Evolutionary conservation across 1,139 yeast genomes (phyloP), one percentile per base, ranked within the genome.

Genomic region (Yamadazyma pseudoaaseri): DNA sequence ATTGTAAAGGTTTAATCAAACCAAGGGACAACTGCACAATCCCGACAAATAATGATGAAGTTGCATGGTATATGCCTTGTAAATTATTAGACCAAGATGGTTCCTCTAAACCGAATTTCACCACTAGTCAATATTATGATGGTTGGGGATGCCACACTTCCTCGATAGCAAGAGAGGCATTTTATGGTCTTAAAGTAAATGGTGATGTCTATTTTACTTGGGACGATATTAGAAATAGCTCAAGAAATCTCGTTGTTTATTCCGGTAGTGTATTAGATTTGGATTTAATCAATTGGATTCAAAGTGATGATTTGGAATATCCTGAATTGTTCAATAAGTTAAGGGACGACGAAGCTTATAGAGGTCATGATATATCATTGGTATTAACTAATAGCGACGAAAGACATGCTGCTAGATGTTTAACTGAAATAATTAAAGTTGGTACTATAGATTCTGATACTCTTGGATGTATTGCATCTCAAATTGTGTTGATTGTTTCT

Each of bases 31-130:
- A 81, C 52, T 75, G 86, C 49, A 48, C 81, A 0, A 89, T 90
- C 39, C 97, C 97, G 1, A 61, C 66, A 41, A 67, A 71, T 42
- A 77, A 75, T 26, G 69, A 72, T 14, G 79, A 81, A 30, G 56
- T 92, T 45, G 97, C 96, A 7, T 90, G 96, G 96, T 92, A 92
- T 62, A 87, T 89, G 84, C 97, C 98, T 3, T 92, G 98, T 64
- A 79, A 80, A 48, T 45, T 84, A 30, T 68, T 81, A 40, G 62
- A 69, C 30, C 82, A 76, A 48, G 85, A 86, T 57, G 96, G 96
- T 4, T 70, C 90, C 2, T 58, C 84, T 2, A 40, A 61, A 21
- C 84, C 86, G 18, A 81, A 86, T 52, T 73, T 71, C 45, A 71
- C 89, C 2, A 55, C 66, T 16, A 22, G 13, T 16, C 73, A 70